Evolutionary conservation across 2,329 filamentous ascomycete genomes (phyloP).

Genomic region (Neofusicoccum parvum): DNA sequence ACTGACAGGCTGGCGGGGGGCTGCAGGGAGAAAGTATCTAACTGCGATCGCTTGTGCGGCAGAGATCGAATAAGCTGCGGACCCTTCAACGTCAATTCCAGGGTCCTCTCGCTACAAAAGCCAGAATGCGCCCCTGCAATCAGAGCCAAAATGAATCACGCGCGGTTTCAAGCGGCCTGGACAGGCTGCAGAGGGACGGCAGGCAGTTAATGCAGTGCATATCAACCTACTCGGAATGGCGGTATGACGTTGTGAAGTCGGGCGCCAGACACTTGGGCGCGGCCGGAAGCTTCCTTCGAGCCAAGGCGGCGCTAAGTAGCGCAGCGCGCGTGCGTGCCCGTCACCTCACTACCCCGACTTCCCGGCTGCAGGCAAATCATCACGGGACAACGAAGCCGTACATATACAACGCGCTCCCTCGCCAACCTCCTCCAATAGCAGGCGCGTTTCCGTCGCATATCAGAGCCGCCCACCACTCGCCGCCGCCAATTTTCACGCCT

Average conservation of each 20-base stretch:
- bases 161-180: neutral
- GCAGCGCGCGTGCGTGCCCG: neutral
- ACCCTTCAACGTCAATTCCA: neutral
- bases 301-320: constrained; percentile 14
- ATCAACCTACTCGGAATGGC: constrained; percentile 14
- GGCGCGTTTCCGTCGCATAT: constrained; percentile 12
- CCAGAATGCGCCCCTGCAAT: neutral
- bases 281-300: constrained; percentile 1
- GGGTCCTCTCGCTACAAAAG: neutral
- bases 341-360: neutral
- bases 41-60: neutral
- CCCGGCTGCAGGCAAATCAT: constrained; percentile 30
- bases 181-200: neutral
- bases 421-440: constrained; percentile 20
- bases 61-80: neutral
- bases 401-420: constrained; percentile 29
- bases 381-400: constrained; percentile 39
- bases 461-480: constrained; percentile 26
- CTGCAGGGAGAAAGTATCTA: constrained; percentile 11
- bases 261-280: neutral
- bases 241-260: constrained; percentile 4
- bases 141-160: neutral
- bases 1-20: neutral
- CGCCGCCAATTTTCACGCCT: constrained; percentile 24
- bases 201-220: constrained; percentile 2